Evolutionary conservation across 2,329 filamentous ascomycete genomes (phyloP).

Genomic region (Escovopsis weberi): DNA sequence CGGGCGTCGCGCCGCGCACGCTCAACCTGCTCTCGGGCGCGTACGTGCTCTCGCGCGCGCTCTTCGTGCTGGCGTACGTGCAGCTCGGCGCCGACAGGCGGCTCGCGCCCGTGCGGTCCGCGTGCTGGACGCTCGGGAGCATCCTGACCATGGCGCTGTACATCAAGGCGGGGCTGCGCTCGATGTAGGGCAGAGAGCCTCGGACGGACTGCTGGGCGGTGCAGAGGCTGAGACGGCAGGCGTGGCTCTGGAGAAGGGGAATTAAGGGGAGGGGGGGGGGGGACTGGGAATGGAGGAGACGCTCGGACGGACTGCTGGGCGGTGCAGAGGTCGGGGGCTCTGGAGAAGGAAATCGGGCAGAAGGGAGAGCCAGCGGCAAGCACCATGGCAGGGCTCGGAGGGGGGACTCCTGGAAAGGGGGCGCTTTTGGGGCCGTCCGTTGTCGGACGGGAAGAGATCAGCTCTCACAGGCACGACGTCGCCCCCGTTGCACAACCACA

Average conservation of each 20-base stretch:
- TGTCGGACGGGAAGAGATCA: background rate
- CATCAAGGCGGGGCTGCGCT: slow-evolving; percentile 23
- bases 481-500: too few relatives aligned
- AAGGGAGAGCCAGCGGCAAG: background rate
- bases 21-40: slow-evolving; percentile 25
- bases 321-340: background rate
- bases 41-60: slow-evolving; percentile 25
- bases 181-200: slow-evolving; percentile 2
- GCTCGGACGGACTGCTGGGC: background rate
- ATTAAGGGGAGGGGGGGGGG: too few relatives aligned
- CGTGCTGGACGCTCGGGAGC: slow-evolving; percentile 23
- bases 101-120: slow-evolving; percentile 21
- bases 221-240: too few relatives aligned
- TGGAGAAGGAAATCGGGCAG: background rate
- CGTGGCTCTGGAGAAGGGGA: too few relatives aligned
- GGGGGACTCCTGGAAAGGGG: background rate
- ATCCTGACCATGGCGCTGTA: slow-evolving; percentile 22
- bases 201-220: background rate
- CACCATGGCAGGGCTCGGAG: background rate
- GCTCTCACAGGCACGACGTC: background rate
- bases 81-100: slow-evolving; percentile 25
- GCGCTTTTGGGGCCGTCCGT: background rate
- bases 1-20: slow-evolving; percentile 20
- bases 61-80: slow-evolving; percentile 30
- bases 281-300: too few relatives aligned